Percentiles rank a stretch among this genome's conserved stretches.
phyloP scores from a whole-genome alignment of 345 rosid species.

The Mercurialis annua region DNA sequence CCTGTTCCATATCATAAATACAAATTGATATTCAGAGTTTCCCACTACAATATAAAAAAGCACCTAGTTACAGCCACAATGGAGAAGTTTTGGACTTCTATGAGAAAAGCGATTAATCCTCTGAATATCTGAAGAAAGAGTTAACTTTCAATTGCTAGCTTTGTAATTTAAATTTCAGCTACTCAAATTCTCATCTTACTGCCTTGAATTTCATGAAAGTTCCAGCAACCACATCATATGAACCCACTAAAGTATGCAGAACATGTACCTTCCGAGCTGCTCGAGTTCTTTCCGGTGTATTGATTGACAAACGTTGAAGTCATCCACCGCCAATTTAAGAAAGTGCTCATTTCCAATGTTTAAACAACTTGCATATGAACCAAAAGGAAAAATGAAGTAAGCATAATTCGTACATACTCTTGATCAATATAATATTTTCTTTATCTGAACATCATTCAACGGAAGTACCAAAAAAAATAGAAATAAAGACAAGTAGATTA shows the following conservation, averaged over 20 bases:
- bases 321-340: constrained; percentile 60
- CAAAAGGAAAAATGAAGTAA: neutral
- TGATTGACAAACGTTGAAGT: constrained; percentile 68
- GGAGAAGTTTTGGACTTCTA: neutral
- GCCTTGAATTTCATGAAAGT: neutral
- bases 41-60: neutral
- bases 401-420: neutral
- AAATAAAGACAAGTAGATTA: neutral
- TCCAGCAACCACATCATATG: neutral
- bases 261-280: constrained; percentile 55
- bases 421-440: neutral
- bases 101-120: neutral
- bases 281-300: constrained; percentile 58
- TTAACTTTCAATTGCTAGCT: neutral
- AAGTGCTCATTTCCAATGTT: constrained; percentile 42
- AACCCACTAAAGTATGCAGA: neutral
- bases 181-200: neutral
- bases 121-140: too few relatives aligned
- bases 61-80: neutral
- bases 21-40: neutral
- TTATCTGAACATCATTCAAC: neutral
- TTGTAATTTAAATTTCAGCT: neutral
- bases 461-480: neutral
- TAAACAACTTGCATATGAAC: constrained; percentile 39
- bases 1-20: constrained; percentile 32